These are phyloP conservation scores for Davidsoniella virescens DNA, from an alignment of 2,329 filamentous ascomycete genomes.

Conservation along the genomic window DNA sequence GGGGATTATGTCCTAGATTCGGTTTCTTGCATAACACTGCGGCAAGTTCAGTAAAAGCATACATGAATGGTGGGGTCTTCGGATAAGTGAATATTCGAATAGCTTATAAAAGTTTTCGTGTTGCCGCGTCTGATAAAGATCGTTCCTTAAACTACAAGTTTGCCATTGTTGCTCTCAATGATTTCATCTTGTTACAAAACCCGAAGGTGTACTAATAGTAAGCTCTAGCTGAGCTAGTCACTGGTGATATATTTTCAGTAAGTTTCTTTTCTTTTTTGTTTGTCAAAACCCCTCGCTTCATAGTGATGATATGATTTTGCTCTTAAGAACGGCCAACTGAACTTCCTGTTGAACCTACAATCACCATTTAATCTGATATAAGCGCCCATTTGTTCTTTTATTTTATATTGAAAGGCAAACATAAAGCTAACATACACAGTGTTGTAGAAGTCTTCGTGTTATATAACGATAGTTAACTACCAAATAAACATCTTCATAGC, in stretches of 20 bases:
- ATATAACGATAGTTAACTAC: too few relatives aligned
- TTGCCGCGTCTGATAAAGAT: background rate
- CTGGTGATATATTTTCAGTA: background rate
- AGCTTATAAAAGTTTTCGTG: conserved; percentile 8
- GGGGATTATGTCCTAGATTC: too few relatives aligned
- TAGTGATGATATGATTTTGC: conserved; percentile 38
- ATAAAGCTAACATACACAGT: background rate
- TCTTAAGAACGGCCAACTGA: conserved; percentile 54
- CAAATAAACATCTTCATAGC: too few relatives aligned
- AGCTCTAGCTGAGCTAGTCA: too few relatives aligned
- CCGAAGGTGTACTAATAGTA: too few relatives aligned
- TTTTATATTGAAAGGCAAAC: background rate
- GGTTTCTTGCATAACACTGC: too few relatives aligned
- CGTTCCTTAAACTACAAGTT: background rate
- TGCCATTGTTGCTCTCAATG: background rate
- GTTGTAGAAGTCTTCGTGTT: too few relatives aligned
- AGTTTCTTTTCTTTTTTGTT: background rate
- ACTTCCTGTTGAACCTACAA: conserved; percentile 18
- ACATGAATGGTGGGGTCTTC: background rate
- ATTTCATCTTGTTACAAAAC: too few relatives aligned
- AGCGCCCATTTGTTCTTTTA: background rate
- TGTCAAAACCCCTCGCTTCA: conserved; percentile 15
- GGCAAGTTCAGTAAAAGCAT: too few relatives aligned
- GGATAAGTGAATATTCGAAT: conserved; percentile 1
- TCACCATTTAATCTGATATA: conserved; percentile 9